These are phyloP conservation scores for Suillus americanus DNA, from an alignment of 768 basidiomycete genomes.

Conservation along the genomic window DNA sequence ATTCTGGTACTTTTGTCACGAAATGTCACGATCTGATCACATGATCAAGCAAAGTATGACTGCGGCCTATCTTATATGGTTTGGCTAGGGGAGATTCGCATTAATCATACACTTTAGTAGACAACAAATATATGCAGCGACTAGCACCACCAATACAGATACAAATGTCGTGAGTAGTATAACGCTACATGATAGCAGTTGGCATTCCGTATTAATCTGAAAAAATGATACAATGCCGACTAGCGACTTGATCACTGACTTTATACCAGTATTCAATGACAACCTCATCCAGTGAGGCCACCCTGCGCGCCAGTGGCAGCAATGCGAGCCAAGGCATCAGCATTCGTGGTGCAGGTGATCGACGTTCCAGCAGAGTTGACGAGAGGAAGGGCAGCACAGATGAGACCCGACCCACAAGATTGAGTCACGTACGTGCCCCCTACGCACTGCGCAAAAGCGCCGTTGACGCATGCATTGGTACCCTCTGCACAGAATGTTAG, in stretches of 20 bases:
- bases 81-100: neutral
- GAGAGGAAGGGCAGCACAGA: slow-evolving; percentile 53
- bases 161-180: neutral
- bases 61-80: neutral
- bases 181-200: neutral
- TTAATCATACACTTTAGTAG: neutral
- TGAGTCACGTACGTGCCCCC: slow-evolving; percentile 35
- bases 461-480: slow-evolving; percentile 49
- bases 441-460: slow-evolving; percentile 55
- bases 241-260: neutral
- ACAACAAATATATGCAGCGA: slow-evolving; percentile 4
- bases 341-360: slow-evolving; percentile 47
- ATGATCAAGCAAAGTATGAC: no score
- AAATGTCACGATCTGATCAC: no score
- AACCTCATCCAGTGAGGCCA: slow-evolving; percentile 38
- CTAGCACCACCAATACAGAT: slow-evolving; percentile 1
- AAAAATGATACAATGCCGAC: neutral
- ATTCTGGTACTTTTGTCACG: no score
- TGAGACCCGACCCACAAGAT: slow-evolving; percentile 30
- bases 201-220: neutral
- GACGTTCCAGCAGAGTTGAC: slow-evolving; percentile 54
- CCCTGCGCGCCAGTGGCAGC: slow-evolving; percentile 43
- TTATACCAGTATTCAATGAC: no score
- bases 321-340: slow-evolving; percentile 46
- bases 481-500: slow-evolving; percentile 20